These are phyloP conservation scores for Bipolaris oryzae DNA, from an alignment of 2,329 filamentous ascomycete genomes.

Conservation along the genomic window DNA sequence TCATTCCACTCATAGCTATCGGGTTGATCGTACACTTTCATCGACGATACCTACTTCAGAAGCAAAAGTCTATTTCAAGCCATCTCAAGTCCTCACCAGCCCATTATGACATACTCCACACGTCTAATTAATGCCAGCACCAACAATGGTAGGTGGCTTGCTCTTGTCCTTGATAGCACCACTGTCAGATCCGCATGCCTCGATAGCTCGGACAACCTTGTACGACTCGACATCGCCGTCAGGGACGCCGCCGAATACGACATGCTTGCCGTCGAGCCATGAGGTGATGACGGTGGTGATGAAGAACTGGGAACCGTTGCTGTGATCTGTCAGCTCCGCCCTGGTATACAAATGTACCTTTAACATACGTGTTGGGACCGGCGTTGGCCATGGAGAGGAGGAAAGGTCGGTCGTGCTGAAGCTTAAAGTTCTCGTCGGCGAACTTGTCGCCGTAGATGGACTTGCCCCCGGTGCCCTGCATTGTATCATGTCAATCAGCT, in stretches of 20 bases:
- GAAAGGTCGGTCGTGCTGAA: conserved; percentile 75
- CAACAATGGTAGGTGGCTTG: conserved; percentile 61
- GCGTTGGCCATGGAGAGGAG: conserved; percentile 95
- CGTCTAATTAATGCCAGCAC: conserved; percentile 54
- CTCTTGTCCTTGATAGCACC: conserved; percentile 59
- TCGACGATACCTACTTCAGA: not conserved
- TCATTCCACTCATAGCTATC: conserved; percentile 9
- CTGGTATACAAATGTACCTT: not conserved
- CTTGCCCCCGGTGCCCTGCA: conserved; percentile 84
- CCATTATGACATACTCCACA: not conserved
- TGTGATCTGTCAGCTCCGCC: conserved; percentile 37
- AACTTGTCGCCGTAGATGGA: conserved; percentile 98
- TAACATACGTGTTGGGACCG: conserved; percentile 81
- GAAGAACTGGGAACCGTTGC: conserved; percentile 77
- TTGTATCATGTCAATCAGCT: conserved; percentile 31
- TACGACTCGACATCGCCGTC: conserved; percentile 60
- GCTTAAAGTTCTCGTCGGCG: conserved; percentile 86
- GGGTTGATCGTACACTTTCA: not conserved
- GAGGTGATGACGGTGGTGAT: conserved; percentile 70
- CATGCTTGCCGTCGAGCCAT: conserved; percentile 80
- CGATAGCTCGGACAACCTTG: conserved; percentile 63
- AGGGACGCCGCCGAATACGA: conserved; percentile 79
- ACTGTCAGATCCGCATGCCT: conserved; percentile 62
- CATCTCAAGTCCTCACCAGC: not conserved
- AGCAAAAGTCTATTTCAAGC: not conserved